Base-by-base conservation (phyloP, 768 basidiomycete genomes). In the Mycena rebaudengoi region DNA sequence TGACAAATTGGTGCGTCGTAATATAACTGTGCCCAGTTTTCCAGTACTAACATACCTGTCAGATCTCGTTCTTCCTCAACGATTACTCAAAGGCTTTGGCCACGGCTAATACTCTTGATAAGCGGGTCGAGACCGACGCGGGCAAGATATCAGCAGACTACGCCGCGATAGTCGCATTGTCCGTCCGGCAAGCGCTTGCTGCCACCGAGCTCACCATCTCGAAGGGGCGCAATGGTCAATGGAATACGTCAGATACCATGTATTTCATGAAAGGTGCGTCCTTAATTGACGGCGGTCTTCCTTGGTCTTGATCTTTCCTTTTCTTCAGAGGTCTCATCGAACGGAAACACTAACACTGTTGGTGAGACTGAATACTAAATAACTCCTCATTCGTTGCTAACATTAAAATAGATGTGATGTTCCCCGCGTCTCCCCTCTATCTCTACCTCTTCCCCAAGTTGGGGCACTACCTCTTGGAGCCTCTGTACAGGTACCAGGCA, bases 401-500 rank as follows among this genome's bases (percentile, higher is more conserved):
- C 37, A 21, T 23, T 5, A 0, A 40, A 79, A 81, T 48, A 81
- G 87, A 89, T 59, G 85, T 87, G 23, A 81, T 81, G 26, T 82
- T 82, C 72, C 80, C 81, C 5, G 73, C 86, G 7, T 88, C 83
- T 82, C 88, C 80, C 16, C 72, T 83, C 5, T 75, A 86, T 54
- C 70, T 88, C 44, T 89, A 89, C 70, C 76, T 82, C 53, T 86
- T 87, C 69, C 83, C 87, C 2, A 64, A 58, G 4, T 76, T 88
- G 26, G 87, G 87, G 0, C 87, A 87, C 69, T 85, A 82, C 68
- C 78, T 90, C 7, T 76, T 91, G 16, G 82, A 87, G 62, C 86
- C 85, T 14, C 75, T 90, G 16, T 88, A 89, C 70, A 79, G 85
- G 61, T 91, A 91, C 68, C 89, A 90, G 72, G 87, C 86, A 0